These are phyloP conservation scores for Solanum infundibuliforme DNA, from an alignment of 257 asterid genomes.

Conservation along the genomic window DNA sequence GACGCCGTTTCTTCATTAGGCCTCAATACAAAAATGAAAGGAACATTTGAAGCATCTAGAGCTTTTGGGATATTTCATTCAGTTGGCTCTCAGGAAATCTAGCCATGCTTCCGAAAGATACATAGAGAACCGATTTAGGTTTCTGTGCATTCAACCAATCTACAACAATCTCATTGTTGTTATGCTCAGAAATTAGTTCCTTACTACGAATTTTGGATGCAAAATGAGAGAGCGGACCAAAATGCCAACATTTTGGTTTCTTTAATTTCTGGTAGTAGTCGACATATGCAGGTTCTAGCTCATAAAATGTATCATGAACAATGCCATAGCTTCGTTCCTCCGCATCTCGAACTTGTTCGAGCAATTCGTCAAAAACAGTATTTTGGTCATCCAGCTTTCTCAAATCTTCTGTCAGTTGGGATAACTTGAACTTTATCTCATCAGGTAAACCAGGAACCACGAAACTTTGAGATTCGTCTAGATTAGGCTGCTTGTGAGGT, in stretches of 20 bases:
- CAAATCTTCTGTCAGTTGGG: neutral
- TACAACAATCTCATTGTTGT: neutral
- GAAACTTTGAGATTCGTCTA: neutral
- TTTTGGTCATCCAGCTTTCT: neutral
- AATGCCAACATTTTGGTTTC: neutral
- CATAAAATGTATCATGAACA: neutral
- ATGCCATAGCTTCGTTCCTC: neutral
- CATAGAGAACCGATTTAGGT: neutral
- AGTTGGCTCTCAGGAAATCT: neutral
- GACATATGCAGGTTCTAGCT: neutral
- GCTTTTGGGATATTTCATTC: neutral
- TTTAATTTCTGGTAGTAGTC: neutral
- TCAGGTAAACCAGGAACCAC: neutral
- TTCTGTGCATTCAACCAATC: neutral
- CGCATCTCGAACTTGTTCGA: neutral
- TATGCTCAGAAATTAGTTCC: neutral
- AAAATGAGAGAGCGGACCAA: neutral
- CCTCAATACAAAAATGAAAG: neutral
- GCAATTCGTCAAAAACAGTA: neutral
- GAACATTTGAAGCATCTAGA: neutral
- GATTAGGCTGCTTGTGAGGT: neutral
- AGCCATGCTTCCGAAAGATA: neutral
- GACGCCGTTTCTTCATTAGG: neutral
- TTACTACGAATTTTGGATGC: neutral
- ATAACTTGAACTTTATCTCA: neutral